phyloP scores from a whole-genome alignment of 2,329 filamentous ascomycete species.

The Fusarium ramigenum region DNA sequence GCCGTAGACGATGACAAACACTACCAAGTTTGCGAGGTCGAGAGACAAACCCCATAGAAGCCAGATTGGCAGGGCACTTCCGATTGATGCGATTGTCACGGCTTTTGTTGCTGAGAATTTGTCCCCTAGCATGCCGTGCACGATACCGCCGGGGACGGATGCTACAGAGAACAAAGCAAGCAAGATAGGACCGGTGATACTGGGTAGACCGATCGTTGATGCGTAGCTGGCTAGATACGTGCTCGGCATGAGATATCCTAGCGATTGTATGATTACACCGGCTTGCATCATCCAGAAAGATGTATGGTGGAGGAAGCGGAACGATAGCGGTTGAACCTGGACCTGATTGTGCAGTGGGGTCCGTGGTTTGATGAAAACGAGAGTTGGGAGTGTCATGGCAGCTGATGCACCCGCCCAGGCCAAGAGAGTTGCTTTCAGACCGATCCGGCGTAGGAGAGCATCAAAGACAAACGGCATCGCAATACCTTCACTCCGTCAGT shows the following conservation, averaged over 20 bases:
- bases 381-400: constrained; percentile 50
- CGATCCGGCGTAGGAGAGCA: constrained; percentile 55
- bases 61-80: constrained; percentile 64
- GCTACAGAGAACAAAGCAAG: constrained; percentile 67
- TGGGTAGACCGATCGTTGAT: constrained; percentile 54
- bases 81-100: constrained; percentile 63
- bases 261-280: constrained; percentile 65
- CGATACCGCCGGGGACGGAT: constrained; percentile 63
- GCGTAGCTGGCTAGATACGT: constrained; percentile 67
- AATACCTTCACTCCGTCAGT: constrained; percentile 47
- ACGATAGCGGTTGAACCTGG: constrained; percentile 45
- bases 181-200: constrained; percentile 60
- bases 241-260: constrained; percentile 69
- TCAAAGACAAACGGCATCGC: constrained; percentile 62
- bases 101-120: constrained; percentile 59
- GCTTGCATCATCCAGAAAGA: constrained; percentile 67
- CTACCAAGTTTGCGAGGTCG: constrained; percentile 60
- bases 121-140: constrained; percentile 65
- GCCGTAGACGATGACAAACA: constrained; percentile 69
- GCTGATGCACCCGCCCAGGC: constrained; percentile 54
- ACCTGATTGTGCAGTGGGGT: constrained; percentile 33
- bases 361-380: constrained; percentile 50
- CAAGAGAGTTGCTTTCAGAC: constrained; percentile 53
- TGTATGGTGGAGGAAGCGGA: constrained; percentile 59
- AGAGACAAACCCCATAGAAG: constrained; percentile 68